phyloP scores from a whole-genome alignment of 1,284 basidiomycete species.

The Ustilago vetiveriae region DNA sequence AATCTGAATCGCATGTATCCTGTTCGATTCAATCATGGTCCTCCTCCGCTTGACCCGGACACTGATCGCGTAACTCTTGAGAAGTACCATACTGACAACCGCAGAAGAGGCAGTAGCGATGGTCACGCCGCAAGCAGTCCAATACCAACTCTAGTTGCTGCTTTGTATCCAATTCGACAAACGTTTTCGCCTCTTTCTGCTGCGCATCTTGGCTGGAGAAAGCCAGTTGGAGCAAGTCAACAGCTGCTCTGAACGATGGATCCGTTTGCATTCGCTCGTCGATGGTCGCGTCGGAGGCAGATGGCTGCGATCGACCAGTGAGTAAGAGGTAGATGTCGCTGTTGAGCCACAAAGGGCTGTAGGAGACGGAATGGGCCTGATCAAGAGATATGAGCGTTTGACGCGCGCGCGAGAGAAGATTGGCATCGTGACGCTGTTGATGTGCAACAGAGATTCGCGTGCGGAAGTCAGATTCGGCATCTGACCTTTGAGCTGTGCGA shows the following conservation, averaged over 20 bases:
- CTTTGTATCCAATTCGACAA: constrained; percentile 9
- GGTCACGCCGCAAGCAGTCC: constrained; percentile 15
- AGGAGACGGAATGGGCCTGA: constrained; percentile 7
- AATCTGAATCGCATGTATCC: neutral
- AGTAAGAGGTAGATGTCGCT: constrained; percentile 11
- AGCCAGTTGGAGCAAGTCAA: constrained; percentile 27
- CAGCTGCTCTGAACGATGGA: constrained; percentile 14
- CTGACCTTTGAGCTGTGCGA: neutral
- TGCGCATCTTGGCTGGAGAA: constrained; percentile 8
- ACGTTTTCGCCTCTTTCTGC: constrained; percentile 19
- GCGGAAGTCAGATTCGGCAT: constrained; percentile 27
- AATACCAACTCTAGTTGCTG: constrained; percentile 35
- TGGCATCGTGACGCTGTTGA: constrained; percentile 20
- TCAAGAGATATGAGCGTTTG: constrained; percentile 43
- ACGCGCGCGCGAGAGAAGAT: constrained; percentile 37
- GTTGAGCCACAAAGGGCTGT: constrained; percentile 56
- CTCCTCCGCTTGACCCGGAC: constrained; percentile 45
- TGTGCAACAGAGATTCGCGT: constrained; percentile 22
- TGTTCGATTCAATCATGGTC: constrained; percentile 33
- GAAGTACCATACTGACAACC: constrained; percentile 29
- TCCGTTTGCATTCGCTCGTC: constrained; percentile 23
- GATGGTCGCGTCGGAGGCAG: constrained; percentile 9
- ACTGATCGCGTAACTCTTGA: constrained; percentile 19
- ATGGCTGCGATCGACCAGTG: constrained; percentile 11
- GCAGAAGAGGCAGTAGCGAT: constrained; percentile 51